phyloP scores from a whole-genome alignment of 805 yeast species.

The Komagataella phaffii region DNA sequence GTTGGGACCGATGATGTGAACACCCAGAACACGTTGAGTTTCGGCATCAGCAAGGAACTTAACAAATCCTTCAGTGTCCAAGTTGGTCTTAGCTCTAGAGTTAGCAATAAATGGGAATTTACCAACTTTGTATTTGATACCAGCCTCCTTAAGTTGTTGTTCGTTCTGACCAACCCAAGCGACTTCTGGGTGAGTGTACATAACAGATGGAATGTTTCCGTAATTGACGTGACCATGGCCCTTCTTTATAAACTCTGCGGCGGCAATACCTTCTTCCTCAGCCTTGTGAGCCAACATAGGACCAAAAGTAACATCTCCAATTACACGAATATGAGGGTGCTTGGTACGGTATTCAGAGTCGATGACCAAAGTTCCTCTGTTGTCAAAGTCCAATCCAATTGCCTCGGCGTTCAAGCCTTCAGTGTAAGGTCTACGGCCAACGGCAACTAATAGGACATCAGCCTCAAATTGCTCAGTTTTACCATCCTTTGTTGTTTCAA shows the following conservation, averaged over 20 bases:
- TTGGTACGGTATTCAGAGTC: constrained; percentile 90
- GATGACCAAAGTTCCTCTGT: constrained; percentile 86
- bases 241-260: constrained; percentile 82
- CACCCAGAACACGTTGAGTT: constrained; percentile 92
- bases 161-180: constrained; percentile 99
- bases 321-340: constrained; percentile 85
- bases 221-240: constrained; percentile 98
- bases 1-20: constrained; percentile 93
- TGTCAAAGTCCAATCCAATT: constrained; percentile 82
- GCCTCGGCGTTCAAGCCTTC: constrained; percentile 81
- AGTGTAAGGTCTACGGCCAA: constrained; percentile 97
- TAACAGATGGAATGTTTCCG: constrained; percentile 94
- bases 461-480: constrained; percentile 70
- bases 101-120: constrained; percentile 98
- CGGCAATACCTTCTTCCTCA: constrained; percentile 99
- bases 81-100: constrained; percentile 98
- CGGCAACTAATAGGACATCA: constrained; percentile 90
- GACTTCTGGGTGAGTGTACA: constrained; percentile 99
- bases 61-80: constrained; percentile 95
- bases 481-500: constrained; percentile 82
- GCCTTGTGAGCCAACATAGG: constrained; percentile 99
- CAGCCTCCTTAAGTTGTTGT: constrained; percentile 86
- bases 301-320: constrained; percentile 98
- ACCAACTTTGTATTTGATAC: constrained; percentile 85
- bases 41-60: constrained; percentile 93